These are phyloP conservation scores for Limonomyces culmigenus DNA, from an alignment of 1,284 basidiomycete genomes.

Conservation along the genomic window DNA sequence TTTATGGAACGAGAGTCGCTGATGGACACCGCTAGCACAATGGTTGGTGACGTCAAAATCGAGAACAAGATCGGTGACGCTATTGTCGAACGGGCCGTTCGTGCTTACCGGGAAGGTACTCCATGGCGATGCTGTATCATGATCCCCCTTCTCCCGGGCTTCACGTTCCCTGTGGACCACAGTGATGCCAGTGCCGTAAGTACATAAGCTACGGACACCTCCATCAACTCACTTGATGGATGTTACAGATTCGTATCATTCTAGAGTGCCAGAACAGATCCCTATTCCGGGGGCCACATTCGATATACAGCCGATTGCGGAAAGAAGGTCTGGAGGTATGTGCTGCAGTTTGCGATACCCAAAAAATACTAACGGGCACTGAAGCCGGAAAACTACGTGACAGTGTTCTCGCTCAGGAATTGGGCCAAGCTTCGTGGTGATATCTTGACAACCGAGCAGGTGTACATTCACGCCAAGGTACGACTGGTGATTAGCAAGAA, in stretches of 20 bases:
- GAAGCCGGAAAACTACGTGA: constrained; percentile 86
- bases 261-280: constrained; percentile 88
- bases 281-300: constrained; percentile 79
- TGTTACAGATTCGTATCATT: constrained; percentile 70
- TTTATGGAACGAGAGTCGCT: not conserved
- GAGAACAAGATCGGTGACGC: constrained; percentile 95
- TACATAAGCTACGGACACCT: constrained; percentile 6
- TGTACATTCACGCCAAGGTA: constrained; percentile 80
- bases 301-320: constrained; percentile 78
- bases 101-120: constrained; percentile 69
- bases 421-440: constrained; percentile 89
- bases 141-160: constrained; percentile 87
- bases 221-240: constrained; percentile 3
- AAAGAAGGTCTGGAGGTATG: constrained; percentile 81
- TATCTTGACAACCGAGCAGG: constrained; percentile 80
- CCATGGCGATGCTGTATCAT: constrained; percentile 90
- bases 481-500: not conserved
- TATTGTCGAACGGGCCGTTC: constrained; percentile 81
- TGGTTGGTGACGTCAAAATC: constrained; percentile 72
- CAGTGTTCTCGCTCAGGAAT: constrained; percentile 80
- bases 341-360: constrained; percentile 3
- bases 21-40: constrained; percentile 34
- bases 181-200: constrained; percentile 80
- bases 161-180: constrained; percentile 87
- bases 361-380: constrained; percentile 4